Evolutionary conservation across 1,139 yeast species (phyloP).

Genomic region (Wickerhamomyces sp.): DNA sequence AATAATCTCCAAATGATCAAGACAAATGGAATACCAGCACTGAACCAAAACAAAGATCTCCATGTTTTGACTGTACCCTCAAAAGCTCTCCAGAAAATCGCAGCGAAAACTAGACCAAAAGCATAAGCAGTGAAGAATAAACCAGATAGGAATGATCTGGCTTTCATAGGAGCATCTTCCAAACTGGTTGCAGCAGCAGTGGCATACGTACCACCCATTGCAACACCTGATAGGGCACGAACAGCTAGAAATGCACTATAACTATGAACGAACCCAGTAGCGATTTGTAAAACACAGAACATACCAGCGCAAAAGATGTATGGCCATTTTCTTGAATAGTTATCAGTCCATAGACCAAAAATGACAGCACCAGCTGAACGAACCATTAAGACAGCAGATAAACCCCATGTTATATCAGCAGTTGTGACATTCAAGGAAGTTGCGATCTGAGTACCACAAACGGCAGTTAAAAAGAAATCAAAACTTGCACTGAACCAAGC

Average conservation of each 20-base stretch:
- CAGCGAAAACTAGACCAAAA: slow-evolving; percentile 39
- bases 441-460: slow-evolving; percentile 41
- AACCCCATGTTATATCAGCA: slow-evolving; percentile 50
- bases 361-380: slow-evolving; percentile 53
- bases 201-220: slow-evolving; percentile 47
- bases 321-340: slow-evolving; percentile 49
- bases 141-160: slow-evolving; percentile 41
- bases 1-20: slow-evolving; percentile 36
- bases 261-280: slow-evolving; percentile 47
- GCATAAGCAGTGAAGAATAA: slow-evolving; percentile 38
- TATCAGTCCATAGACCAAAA: slow-evolving; percentile 46
- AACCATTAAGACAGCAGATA: slow-evolving; percentile 52
- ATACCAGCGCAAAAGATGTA: slow-evolving; percentile 36
- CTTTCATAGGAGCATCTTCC: slow-evolving; percentile 36
- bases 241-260: slow-evolving; percentile 46
- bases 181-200: slow-evolving; percentile 40
- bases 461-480: slow-evolving; percentile 49
- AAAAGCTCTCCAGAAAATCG: slow-evolving; percentile 37
- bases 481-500: slow-evolving; percentile 51
- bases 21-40: slow-evolving; percentile 41
- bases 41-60: slow-evolving; percentile 52
- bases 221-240: slow-evolving; percentile 40
- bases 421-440: slow-evolving; percentile 33
- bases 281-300: slow-evolving; percentile 44
- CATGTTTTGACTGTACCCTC: slow-evolving; percentile 32